phyloP scores from a whole-genome alignment of 1,284 basidiomycete species.

The Takashimella tepidaria region DNA sequence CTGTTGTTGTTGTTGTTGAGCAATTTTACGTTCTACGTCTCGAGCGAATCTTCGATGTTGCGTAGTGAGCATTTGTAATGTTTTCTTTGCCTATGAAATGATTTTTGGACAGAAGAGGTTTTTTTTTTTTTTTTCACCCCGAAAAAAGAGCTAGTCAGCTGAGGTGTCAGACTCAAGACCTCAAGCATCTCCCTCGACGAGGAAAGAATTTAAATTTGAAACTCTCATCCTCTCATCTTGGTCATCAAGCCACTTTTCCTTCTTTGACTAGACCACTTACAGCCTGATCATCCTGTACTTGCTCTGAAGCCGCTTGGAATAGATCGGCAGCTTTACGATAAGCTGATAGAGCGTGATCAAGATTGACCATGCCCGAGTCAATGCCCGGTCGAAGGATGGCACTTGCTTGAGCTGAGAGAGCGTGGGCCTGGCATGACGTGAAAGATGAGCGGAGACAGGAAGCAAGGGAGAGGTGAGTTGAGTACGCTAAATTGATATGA shows the following conservation, averaged over 20 bases:
- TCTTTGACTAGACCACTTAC: too few relatives aligned
- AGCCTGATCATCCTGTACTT: slow-evolving; percentile 16
- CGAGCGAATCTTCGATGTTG: slow-evolving; percentile 43
- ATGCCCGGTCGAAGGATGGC: slow-evolving; percentile 19
- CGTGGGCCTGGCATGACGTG: slow-evolving; percentile 33
- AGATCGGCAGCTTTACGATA: slow-evolving; percentile 40
- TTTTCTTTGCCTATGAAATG: slow-evolving; percentile 21
- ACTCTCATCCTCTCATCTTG: too few relatives aligned
- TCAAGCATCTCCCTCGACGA: not conserved
- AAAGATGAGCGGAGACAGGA: slow-evolving; percentile 2
- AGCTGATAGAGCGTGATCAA: slow-evolving; percentile 24
- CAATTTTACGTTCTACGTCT: slow-evolving; percentile 41
- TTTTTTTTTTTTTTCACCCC: too few relatives aligned
- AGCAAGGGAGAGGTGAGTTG: not conserved
- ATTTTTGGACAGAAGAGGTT: too few relatives aligned
- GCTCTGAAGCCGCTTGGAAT: slow-evolving; percentile 24
- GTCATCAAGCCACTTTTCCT: too few relatives aligned
- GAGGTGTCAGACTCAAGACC: not conserved
- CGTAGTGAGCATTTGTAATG: slow-evolving; percentile 35
- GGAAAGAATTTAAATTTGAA: not conserved
- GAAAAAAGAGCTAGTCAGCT: slow-evolving; percentile 4
- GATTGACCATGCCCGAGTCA: slow-evolving; percentile 7
- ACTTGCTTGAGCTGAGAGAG: slow-evolving; percentile 38
- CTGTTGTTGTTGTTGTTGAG: slow-evolving; percentile 2
- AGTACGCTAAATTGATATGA: not conserved